These are phyloP conservation scores for Plasmodium blacklocki DNA, from an alignment of 169 alveolate species.

Conservation along the genomic window DNA sequence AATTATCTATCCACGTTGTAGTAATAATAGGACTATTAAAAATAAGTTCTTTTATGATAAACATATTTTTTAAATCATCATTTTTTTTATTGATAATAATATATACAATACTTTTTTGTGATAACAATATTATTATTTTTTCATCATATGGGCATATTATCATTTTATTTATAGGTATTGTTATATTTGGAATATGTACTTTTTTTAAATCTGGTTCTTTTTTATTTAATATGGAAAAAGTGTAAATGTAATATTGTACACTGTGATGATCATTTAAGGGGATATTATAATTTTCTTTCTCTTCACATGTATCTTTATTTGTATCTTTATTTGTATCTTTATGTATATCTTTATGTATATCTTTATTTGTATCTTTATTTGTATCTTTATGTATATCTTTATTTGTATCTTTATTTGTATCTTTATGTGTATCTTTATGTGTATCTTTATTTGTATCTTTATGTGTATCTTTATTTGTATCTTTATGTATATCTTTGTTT, in stretches of 20 bases:
- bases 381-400: not conserved
- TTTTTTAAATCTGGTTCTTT: conserved; percentile 2
- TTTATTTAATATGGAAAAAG: not conserved
- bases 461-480: not conserved
- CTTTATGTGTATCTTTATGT: not conserved
- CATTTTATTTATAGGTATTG: conserved; percentile 15
- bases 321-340: not conserved
- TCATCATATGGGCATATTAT: conserved; percentile 57
- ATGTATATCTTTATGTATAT: not conserved
- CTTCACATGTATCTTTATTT: not conserved
- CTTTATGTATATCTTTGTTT: not conserved
- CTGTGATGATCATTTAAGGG: too few relatives aligned
- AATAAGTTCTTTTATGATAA: conserved; percentile 13
- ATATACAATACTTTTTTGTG: conserved; percentile 32
- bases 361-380: not conserved
- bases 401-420: not conserved
- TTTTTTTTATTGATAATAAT: conserved; percentile 1
- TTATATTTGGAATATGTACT: not conserved
- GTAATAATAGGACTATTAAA: conserved; percentile 32
- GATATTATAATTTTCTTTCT: not conserved
- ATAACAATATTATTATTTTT: conserved; percentile 34
- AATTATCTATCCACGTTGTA: conserved; percentile 50
- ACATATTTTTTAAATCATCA: conserved; percentile 1
- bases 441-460: not conserved
- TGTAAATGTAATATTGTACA: conserved; percentile 6